Evolutionary conservation across 176 grass and related monocot genomes (phyloP), one percentile per base, ranked within the genome.

Genomic region (Chrysopogon serrulatus): DNA sequence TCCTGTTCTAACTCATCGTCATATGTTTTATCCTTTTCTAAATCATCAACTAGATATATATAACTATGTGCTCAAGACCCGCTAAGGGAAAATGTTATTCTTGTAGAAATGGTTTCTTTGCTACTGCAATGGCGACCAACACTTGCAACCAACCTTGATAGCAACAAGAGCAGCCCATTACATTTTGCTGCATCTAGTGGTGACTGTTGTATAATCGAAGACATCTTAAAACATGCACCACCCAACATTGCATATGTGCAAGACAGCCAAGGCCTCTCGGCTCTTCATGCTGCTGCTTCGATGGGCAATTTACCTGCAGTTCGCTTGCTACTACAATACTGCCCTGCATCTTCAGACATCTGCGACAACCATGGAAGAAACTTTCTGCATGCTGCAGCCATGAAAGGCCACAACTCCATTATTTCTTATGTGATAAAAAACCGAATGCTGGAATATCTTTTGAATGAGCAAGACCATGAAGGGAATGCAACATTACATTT

Each of bases 401-500:
- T 63, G 69, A 53, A n/a, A 44, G 87, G 81, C 11, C 8, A 37
- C 26, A 10, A 35, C 1, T 84, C 73, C 7, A 37, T 90, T 28
- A 4, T 79, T 1, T 45, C 65, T 0, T 14, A 76, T 48, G 75
- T 57, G 4, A 15, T 11, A 4, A 42, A 35, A 9, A 74, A 4
- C 45, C 27, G 16, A 6, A 49, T 75, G 31, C 71, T 90, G 1
- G 48, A 79, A 34, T 64, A 64, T 24, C 44, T 87, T 26, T 10
- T 92, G 65, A 86, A 90, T 27, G 54, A 8, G 8, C 84, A 86
- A 10, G 87, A 92, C 10, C 84, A 27, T 6, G 74, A 86, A 23
- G 83, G 87, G 27, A 90, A 92, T 5, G 90, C 84, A 18, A 24
- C 83, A 1, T 21, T 90, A 0, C 90, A 92, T 79, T 44, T 86